phyloP scores from a whole-genome alignment of 1,284 basidiomycete species.

The Trametes pubescens region DNA sequence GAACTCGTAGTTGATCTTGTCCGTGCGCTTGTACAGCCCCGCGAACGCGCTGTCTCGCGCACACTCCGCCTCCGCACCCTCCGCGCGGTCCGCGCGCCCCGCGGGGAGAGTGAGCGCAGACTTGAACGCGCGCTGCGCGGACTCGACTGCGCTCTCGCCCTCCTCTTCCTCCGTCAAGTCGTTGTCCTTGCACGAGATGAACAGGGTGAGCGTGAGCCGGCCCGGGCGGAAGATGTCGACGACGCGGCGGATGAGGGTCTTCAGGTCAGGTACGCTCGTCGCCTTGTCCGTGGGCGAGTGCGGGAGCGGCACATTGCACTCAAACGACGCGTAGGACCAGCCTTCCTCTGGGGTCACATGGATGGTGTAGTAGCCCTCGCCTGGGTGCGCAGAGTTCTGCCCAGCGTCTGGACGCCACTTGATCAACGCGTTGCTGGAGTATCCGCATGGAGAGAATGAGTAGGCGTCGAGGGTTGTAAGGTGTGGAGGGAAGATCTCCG shows the following conservation, averaged over 20 bases:
- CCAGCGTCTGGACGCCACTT: slow-evolving; percentile 56
- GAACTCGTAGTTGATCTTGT: slow-evolving; percentile 99
- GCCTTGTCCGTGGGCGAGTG: slow-evolving; percentile 46
- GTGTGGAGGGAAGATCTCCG: slow-evolving; percentile 80
- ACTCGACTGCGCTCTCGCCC: slow-evolving; percentile 64
- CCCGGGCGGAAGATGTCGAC: slow-evolving; percentile 94
- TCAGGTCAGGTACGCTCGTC: slow-evolving; percentile 72
- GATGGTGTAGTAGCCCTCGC: slow-evolving; percentile 97
- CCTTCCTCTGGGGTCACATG: slow-evolving; percentile 98
- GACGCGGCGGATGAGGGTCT: slow-evolving; percentile 86
- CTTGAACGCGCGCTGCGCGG: slow-evolving; percentile 75
- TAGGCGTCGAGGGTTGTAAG: slow-evolving; percentile 92
- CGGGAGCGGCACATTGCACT: slow-evolving; percentile 94
- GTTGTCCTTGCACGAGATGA: slow-evolving; percentile 79
- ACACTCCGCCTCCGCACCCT: slow-evolving; percentile 11
- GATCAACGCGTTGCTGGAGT: slow-evolving; percentile 94
- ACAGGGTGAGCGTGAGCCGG: slow-evolving; percentile 89
- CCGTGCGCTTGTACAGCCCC: slow-evolving; percentile 75
- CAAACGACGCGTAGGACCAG: slow-evolving; percentile 98
- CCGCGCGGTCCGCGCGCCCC: slow-evolving; percentile 17
- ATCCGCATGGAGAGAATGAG: slow-evolving; percentile 96
- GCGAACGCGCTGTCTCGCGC: slow-evolving; percentile 36
- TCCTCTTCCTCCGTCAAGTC: slow-evolving; percentile 57
- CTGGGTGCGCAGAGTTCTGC: slow-evolving; percentile 38
- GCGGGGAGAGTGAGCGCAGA: slow-evolving; percentile 53